These are phyloP conservation scores for Fusarium avenaceum DNA, from an alignment of 2,329 filamentous ascomycete genomes.

Conservation along the genomic window DNA sequence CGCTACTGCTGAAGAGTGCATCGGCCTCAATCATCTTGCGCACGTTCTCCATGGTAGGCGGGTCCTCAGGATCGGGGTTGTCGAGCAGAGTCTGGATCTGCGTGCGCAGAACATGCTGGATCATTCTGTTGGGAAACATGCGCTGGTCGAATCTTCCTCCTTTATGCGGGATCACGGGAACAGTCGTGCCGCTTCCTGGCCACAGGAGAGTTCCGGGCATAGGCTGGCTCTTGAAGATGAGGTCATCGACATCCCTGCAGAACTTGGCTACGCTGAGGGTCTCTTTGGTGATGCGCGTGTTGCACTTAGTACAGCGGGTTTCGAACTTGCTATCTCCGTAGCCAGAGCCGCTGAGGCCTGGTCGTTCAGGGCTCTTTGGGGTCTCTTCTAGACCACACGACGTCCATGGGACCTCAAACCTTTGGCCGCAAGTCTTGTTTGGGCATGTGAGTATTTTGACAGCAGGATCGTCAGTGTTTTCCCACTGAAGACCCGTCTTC, in stretches of 20 bases:
- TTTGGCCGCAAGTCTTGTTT: constrained; percentile 48
- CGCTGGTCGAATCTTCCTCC: constrained; percentile 45
- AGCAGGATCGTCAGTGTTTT: constrained; percentile 63
- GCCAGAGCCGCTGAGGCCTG: constrained; percentile 63
- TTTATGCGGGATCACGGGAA: background rate
- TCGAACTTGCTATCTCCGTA: constrained; percentile 72
- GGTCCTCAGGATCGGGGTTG: constrained; percentile 29
- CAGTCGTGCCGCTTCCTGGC: constrained; percentile 64
- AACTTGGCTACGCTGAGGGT: constrained; percentile 70
- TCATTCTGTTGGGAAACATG: constrained; percentile 70
- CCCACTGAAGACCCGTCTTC: constrained; percentile 65
- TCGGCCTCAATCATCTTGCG: constrained; percentile 62
- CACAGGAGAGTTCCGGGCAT: constrained; percentile 78
- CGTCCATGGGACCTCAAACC: constrained; percentile 67
- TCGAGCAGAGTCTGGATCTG: constrained; percentile 59
- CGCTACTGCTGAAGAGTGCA: constrained; percentile 55
- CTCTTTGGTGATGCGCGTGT: constrained; percentile 65
- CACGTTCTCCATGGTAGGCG: constrained; percentile 64
- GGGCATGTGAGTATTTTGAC: constrained; percentile 63
- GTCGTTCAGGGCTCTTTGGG: constrained; percentile 26
- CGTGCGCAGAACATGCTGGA: constrained; percentile 61
- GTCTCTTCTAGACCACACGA: constrained; percentile 51
- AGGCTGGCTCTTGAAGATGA: constrained; percentile 59
- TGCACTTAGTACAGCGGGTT: constrained; percentile 65
- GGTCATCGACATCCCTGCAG: constrained; percentile 64